A percentile compares a stretch with the other conserved stretches of the same genome.
Evolutionary conservation across 73 alveolate species (phyloP).

Genomic region (Paraurostyla sp.): DNA sequence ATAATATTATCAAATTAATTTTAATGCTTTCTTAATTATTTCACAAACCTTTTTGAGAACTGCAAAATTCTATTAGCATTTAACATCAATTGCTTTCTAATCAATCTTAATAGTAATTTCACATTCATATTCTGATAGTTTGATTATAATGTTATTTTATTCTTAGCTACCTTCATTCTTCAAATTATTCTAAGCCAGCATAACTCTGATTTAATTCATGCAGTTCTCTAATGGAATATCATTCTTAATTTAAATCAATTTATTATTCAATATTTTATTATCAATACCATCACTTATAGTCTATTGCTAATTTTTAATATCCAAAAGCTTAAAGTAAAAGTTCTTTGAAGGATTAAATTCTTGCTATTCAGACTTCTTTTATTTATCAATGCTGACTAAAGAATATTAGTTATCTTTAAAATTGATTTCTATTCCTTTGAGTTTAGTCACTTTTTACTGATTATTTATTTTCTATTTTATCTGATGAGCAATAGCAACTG

Average conservation of each 20-base stretch:
- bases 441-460: not conserved
- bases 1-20: constrained; percentile 8
- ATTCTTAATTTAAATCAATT: not conserved
- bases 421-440: not conserved
- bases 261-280: too few species aligned
- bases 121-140: constrained; percentile 22
- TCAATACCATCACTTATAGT: not conserved
- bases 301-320: not conserved
- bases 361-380: too few species aligned
- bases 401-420: not conserved
- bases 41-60: not conserved
- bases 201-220: not conserved
- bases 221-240: not conserved
- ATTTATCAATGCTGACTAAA: too few species aligned
- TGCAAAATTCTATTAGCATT: not conserved
- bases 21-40: constrained; percentile 8
- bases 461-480: constrained; percentile 19
- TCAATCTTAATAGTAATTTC: not conserved
- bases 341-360: too few species aligned
- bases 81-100: not conserved
- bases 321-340: too few species aligned
- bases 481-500: not conserved
- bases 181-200: not conserved
- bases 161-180: not conserved
- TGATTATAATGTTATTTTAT: too few species aligned